These are phyloP conservation scores for Rosa lucieae DNA, from an alignment of 306 rosid genomes.

Conservation along the genomic window DNA sequence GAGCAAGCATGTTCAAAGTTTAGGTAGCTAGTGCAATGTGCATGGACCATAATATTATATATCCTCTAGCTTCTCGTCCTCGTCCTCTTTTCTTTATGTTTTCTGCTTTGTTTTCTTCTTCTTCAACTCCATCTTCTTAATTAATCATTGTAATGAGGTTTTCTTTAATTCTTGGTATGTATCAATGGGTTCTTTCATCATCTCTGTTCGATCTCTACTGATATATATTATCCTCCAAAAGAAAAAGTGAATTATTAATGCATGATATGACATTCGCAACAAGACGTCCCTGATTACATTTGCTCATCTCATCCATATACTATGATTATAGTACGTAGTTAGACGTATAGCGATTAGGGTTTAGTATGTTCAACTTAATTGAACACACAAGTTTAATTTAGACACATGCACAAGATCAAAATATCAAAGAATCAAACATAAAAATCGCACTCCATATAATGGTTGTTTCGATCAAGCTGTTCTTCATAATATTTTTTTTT, in stretches of 20 bases:
- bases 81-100: background rate
- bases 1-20: slow-evolving; percentile 29
- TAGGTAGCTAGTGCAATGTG: background rate
- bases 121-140: background rate
- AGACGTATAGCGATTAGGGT: background rate
- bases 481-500: background rate
- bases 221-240: background rate
- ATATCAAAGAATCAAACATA: background rate
- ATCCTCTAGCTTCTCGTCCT: background rate
- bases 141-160: background rate
- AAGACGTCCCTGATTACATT: background rate
- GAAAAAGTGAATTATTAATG: background rate
- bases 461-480: background rate
- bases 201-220: background rate
- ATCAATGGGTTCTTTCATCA: background rate
- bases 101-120: background rate
- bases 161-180: background rate
- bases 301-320: background rate
- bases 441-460: background rate
- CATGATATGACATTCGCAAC: background rate
- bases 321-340: background rate
- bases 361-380: background rate
- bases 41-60: slow-evolving; percentile 4
- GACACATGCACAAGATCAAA: background rate
- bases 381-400: background rate